phyloP scores from a whole-genome alignment of 495 filamentous ascomycete species.

The Penicillium cataractarum region DNA sequence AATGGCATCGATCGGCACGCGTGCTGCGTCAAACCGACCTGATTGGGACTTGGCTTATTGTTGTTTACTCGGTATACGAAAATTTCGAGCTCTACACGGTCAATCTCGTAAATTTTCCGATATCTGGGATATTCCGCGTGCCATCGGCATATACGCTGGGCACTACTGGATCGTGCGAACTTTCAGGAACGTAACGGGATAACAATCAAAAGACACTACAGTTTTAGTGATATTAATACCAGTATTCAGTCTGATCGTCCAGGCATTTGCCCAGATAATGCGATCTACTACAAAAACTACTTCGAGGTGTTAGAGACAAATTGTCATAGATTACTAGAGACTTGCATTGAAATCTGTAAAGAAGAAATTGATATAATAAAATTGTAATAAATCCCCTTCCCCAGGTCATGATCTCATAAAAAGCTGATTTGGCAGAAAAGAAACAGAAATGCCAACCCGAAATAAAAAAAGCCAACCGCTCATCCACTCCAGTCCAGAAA shows the following conservation, averaged over 20 bases:
- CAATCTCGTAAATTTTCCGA: background rate
- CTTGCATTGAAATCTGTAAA: background rate
- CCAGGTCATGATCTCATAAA: constrained; percentile 24
- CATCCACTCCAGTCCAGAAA: background rate
- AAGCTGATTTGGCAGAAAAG: background rate
- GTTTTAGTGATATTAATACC: too few species aligned
- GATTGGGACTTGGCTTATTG: constrained; percentile 7
- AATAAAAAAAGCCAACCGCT: background rate
- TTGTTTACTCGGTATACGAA: background rate
- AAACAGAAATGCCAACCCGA: constrained; percentile 6
- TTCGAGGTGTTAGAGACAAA: too few species aligned
- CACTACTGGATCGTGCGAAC: background rate
- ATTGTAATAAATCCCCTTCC: background rate
- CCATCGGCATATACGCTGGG: background rate
- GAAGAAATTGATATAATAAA: background rate
- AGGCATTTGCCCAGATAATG: background rate
- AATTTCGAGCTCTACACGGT: background rate
- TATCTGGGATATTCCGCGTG: background rate
- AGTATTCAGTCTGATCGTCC: too few species aligned
- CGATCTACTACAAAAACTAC: background rate
- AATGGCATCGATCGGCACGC: background rate
- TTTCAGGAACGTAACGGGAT: too few species aligned
- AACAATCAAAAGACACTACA: too few species aligned
- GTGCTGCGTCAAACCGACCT: constrained; percentile 23
- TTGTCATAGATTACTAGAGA: background rate